Conservation (phyloP, 2,329 filamentous ascomycete species). For the Neopestalotiopsis rosae region DNA sequence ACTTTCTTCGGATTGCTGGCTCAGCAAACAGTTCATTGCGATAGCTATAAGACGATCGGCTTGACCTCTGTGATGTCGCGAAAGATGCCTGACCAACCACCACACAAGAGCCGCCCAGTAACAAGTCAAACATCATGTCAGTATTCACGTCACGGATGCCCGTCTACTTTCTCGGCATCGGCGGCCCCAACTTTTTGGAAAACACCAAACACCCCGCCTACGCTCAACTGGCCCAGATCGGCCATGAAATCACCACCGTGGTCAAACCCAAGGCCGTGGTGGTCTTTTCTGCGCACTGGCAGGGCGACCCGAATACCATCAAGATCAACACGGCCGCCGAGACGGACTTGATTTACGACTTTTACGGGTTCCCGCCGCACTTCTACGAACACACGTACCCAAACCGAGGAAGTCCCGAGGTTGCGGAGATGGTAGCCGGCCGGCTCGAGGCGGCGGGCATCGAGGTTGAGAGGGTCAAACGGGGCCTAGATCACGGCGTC, state of each 20-base stretch:
- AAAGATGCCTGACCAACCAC: no score
- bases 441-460: slow-evolving; percentile 54
- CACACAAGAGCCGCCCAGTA: no score
- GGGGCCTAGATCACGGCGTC: slow-evolving; percentile 69
- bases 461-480: slow-evolving; percentile 54
- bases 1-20: not conserved
- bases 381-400: slow-evolving; percentile 66
- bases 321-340: slow-evolving; percentile 61
- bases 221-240: slow-evolving; percentile 56
- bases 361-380: slow-evolving; percentile 64
- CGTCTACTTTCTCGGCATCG: slow-evolving; percentile 32
- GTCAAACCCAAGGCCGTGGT: slow-evolving; percentile 68
- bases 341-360: slow-evolving; percentile 66
- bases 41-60: no score
- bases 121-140: not conserved
- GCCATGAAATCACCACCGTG: slow-evolving; percentile 63
- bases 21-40: not conserved
- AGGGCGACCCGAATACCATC: slow-evolving; percentile 53
- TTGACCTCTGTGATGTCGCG: no score
- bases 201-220: slow-evolving; percentile 64
- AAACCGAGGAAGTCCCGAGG: slow-evolving; percentile 58
- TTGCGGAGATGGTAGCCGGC: slow-evolving; percentile 57
- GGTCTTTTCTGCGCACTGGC: slow-evolving; percentile 72
- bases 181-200: slow-evolving; percentile 61
- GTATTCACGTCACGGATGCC: slow-evolving; percentile 17